Conservation (phyloP, 1,284 basidiomycete species). For the Inonotus hispidus region DNA sequence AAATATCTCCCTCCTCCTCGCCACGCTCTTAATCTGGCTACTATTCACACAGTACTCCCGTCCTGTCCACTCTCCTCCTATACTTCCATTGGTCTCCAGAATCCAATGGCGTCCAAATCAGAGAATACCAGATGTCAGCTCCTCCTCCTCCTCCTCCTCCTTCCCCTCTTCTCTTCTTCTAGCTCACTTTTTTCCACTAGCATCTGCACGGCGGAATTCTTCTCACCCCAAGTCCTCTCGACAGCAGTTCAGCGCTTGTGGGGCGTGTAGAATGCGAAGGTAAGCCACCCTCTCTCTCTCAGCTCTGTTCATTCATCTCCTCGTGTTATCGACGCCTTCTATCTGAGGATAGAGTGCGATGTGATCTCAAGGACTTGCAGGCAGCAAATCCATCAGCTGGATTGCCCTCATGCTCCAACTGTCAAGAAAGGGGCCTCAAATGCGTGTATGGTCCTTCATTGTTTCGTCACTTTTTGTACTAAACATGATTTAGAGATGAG, state of each 20-base stretch:
- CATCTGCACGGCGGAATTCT: slow-evolving; percentile 31
- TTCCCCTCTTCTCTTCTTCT: not conserved
- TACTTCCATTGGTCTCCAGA: not conserved
- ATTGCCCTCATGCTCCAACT: slow-evolving; percentile 75
- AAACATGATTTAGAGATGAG: slow-evolving; percentile 56
- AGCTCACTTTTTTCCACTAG: slow-evolving; percentile 10
- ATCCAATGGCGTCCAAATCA: slow-evolving; percentile 15
- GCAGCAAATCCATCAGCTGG: slow-evolving; percentile 32
- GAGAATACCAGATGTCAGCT: slow-evolving; percentile 8
- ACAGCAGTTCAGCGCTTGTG: slow-evolving; percentile 84
- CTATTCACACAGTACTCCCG: too few relatives aligned
- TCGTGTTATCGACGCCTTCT: not conserved
- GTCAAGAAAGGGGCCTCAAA: slow-evolving; percentile 78
- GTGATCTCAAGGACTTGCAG: slow-evolving; percentile 72
- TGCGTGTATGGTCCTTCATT: slow-evolving; percentile 60
- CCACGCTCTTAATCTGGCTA: too few relatives aligned
- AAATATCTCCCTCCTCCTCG: slow-evolving; percentile 4
- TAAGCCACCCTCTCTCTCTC: slow-evolving; percentile 23
- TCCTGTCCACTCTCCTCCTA: not conserved
- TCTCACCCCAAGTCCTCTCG: slow-evolving; percentile 66
- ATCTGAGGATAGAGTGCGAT: slow-evolving; percentile 53
- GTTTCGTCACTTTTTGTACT: not conserved
- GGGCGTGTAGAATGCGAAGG: slow-evolving; percentile 85
- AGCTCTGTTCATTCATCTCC: slow-evolving; percentile 19
- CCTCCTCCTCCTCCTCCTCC: not conserved